A percentile compares a stretch with the other conserved stretches of the same genome.
phyloP scores from a whole-genome alignment of 2,329 filamentous ascomycete species.

The Calonectria pauciramosa region DNA sequence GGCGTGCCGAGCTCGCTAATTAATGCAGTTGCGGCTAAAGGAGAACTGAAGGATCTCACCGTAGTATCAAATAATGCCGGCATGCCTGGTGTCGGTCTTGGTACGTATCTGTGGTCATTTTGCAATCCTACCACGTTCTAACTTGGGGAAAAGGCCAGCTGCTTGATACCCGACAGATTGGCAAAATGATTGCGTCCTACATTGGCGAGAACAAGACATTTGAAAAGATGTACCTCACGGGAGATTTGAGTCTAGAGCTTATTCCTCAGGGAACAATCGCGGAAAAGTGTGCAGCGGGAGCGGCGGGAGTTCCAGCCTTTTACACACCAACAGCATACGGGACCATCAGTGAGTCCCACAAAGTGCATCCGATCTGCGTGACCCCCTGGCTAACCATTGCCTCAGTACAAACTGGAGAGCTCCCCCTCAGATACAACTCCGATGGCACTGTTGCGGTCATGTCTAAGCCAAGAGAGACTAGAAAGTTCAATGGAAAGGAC shows the following conservation, averaged over 20 bases:
- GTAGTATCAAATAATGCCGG: slow-evolving; percentile 5
- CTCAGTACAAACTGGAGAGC: background rate
- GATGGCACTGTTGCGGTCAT: background rate
- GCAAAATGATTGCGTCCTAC: background rate
- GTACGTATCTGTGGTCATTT: background rate
- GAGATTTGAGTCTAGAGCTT: background rate
- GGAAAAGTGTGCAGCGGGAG: background rate
- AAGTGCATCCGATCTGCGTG: no score
- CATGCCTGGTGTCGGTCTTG: background rate
- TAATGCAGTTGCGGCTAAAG: background rate
- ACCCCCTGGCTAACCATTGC: no score
- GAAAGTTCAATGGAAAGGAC: background rate
- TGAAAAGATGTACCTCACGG: background rate
- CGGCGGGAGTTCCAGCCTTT: background rate
- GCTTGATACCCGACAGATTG: background rate
- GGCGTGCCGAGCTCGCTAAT: background rate
- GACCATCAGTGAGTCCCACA: background rate
- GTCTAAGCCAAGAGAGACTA: background rate
- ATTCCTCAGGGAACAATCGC: background rate
- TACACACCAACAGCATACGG: background rate
- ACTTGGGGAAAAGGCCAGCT: background rate
- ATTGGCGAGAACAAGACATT: background rate
- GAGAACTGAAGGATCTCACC: background rate
- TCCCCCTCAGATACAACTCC: background rate
- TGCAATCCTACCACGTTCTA: background rate